Percentiles rank a stretch among this genome's conserved stretches.
phyloP scores from a whole-genome alignment of 2,329 filamentous ascomycete species.

The Diaporthe amygdali region DNA sequence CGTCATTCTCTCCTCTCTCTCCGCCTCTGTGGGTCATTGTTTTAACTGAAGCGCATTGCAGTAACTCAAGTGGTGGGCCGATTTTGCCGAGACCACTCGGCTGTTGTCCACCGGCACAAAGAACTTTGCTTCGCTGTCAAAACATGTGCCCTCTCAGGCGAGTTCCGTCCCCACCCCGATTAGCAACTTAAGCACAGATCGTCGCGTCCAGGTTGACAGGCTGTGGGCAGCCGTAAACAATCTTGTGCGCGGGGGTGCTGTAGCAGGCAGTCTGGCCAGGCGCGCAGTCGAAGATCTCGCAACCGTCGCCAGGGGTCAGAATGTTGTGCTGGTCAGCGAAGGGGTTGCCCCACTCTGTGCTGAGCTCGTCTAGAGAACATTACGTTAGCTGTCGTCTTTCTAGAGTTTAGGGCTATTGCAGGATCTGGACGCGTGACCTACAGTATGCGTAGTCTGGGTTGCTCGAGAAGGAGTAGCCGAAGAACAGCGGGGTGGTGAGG shows the following conservation, averaged over 20 bases:
- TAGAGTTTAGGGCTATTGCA: too few species aligned
- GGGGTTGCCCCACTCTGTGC: constrained; percentile 47
- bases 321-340: constrained; percentile 42
- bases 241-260: constrained; percentile 43
- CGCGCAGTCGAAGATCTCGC: constrained; percentile 44
- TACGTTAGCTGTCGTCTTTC: neutral
- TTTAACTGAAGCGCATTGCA: too few species aligned
- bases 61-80: too few species aligned
- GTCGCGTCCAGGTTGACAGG: constrained; percentile 42
- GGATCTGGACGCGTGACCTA: constrained; percentile 30
- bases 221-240: constrained; percentile 46
- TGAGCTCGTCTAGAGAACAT: constrained; percentile 41
- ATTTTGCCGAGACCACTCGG: too few species aligned
- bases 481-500: constrained; percentile 43
- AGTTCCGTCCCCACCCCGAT: too few species aligned
- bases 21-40: too few species aligned
- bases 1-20: too few species aligned
- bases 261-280: constrained; percentile 43
- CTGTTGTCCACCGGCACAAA: neutral
- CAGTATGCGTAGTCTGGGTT: constrained; percentile 46
- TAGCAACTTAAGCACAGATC: constrained; percentile 29
- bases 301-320: constrained; percentile 42
- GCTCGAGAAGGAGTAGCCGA: constrained; percentile 45
- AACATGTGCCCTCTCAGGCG: neutral
- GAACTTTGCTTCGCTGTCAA: neutral